These are phyloP conservation scores for Botrytis elliptica DNA, from an alignment of 2,329 filamentous ascomycete genomes.

Conservation along the genomic window DNA sequence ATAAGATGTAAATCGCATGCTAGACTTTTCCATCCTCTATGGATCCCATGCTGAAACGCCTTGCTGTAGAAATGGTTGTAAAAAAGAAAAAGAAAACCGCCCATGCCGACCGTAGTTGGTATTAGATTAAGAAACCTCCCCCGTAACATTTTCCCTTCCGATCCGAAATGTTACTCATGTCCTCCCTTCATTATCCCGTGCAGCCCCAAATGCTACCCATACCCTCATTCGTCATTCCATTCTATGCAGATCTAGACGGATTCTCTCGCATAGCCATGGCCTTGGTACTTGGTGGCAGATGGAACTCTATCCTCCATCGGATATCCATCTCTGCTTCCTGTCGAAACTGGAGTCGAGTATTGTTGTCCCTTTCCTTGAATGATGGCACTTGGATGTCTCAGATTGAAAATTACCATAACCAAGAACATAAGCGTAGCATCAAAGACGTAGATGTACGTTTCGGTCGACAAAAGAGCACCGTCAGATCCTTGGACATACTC, in stretches of 20 bases:
- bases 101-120: not conserved
- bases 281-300: not conserved
- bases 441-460: constrained; percentile 49
- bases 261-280: not conserved
- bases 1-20: not conserved
- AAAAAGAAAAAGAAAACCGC: not conserved
- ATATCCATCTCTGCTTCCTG: not conserved
- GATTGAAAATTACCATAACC: constrained; percentile 41
- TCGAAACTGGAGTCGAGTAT: not conserved
- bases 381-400: constrained; percentile 38
- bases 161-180: not conserved
- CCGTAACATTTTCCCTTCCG: too few species aligned
- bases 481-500: constrained; percentile 48
- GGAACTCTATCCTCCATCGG: not conserved
- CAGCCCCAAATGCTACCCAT: not conserved
- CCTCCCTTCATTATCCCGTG: too few species aligned
- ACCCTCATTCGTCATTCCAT: too few species aligned
- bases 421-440: constrained; percentile 47
- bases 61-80: not conserved
- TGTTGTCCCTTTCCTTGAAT: constrained; percentile 3
- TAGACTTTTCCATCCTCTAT: not conserved
- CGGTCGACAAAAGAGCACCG: constrained; percentile 46
- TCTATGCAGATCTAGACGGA: not conserved
- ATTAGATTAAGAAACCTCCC: not conserved
- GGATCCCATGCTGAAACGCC: not conserved